These are phyloP conservation scores for Chloris gayana DNA, from an alignment of 176 grass and related monocot species.

Conservation along the genomic window DNA sequence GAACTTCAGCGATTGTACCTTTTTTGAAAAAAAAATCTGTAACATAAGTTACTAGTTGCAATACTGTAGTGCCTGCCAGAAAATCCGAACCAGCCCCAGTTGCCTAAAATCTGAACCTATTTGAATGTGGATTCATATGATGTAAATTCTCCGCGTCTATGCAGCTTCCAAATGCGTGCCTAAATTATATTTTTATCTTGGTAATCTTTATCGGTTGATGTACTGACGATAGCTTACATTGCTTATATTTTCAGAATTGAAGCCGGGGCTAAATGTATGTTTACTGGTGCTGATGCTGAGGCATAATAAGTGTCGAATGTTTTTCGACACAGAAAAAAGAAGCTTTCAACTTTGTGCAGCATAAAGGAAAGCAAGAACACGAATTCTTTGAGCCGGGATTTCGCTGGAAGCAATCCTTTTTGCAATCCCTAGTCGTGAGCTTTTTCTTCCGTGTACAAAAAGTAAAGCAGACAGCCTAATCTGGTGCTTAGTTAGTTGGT, in stretches of 20 bases:
- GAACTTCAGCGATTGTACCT: not conserved
- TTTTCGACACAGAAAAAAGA: slow-evolving; percentile 10
- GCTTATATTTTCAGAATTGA: slow-evolving; percentile 17
- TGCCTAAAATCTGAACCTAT: too few species aligned
- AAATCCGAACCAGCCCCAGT: too few species aligned
- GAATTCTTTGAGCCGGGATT: not conserved
- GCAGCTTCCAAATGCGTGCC: not conserved
- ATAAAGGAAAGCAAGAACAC: slow-evolving; percentile 30
- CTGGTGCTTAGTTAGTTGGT: not conserved
- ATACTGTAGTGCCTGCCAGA: too few species aligned
- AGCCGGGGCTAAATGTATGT: not conserved
- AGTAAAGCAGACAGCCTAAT: not conserved
- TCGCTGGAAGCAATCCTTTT: slow-evolving; percentile 31
- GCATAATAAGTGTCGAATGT: not conserved
- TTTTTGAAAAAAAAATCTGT: too few species aligned
- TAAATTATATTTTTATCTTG: too few species aligned
- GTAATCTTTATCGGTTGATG: not conserved
- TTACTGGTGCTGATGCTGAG: not conserved
- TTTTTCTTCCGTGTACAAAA: slow-evolving; percentile 15
- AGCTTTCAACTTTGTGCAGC: slow-evolving; percentile 18
- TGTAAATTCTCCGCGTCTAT: too few species aligned
- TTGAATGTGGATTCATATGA: too few species aligned
- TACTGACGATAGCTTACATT: not conserved
- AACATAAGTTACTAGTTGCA: too few species aligned
- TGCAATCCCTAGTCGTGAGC: not conserved